Conservation (phyloP, 2,329 filamentous ascomycete genomes). For the Colletotrichum spinosum region DNA sequence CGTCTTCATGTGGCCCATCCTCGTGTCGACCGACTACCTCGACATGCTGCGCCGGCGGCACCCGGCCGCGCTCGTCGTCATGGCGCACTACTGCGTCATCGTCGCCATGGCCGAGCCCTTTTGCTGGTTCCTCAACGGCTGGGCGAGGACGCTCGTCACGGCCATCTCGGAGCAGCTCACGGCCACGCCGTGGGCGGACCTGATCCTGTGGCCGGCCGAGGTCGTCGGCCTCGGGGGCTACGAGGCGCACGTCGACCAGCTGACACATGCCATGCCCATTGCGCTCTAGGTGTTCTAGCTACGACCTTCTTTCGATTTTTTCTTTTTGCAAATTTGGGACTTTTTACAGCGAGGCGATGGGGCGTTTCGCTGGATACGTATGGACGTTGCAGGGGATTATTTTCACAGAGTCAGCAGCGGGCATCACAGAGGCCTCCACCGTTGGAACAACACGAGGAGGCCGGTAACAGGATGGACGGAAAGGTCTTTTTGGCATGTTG, state of each 20-base stretch:
- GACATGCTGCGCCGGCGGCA: slow-evolving; percentile 38
- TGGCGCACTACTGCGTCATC: slow-evolving; percentile 42
- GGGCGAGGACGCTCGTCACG: slow-evolving; percentile 25
- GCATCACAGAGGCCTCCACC: slow-evolving; percentile 1
- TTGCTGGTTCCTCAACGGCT: slow-evolving; percentile 39
- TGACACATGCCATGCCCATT: slow-evolving; percentile 22
- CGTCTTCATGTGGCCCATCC: slow-evolving; percentile 41
- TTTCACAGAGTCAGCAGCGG: not conserved
- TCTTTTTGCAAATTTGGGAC: not conserved
- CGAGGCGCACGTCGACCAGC: slow-evolving; percentile 16
- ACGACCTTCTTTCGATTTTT: not conserved
- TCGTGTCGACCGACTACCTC: slow-evolving; percentile 41
- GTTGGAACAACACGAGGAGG: no score
- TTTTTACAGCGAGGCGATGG: not conserved
- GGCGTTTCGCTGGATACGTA: not conserved
- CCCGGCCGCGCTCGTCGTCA: slow-evolving; percentile 38
- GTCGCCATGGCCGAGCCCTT: slow-evolving; percentile 38
- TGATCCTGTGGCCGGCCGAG: slow-evolving; percentile 27
- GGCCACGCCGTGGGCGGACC: slow-evolving; percentile 25
- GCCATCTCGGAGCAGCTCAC: slow-evolving; percentile 22
- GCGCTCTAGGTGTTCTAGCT: slow-evolving; percentile 3
- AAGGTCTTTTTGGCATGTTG: not conserved
- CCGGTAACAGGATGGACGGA: no score
- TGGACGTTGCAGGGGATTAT: not conserved
- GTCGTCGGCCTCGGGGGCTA: slow-evolving; percentile 18